Evolutionary conservation across 345 rosid species (phyloP), one percentile per base, ranked within the genome.

Genomic region (Salix caprea): DNA sequence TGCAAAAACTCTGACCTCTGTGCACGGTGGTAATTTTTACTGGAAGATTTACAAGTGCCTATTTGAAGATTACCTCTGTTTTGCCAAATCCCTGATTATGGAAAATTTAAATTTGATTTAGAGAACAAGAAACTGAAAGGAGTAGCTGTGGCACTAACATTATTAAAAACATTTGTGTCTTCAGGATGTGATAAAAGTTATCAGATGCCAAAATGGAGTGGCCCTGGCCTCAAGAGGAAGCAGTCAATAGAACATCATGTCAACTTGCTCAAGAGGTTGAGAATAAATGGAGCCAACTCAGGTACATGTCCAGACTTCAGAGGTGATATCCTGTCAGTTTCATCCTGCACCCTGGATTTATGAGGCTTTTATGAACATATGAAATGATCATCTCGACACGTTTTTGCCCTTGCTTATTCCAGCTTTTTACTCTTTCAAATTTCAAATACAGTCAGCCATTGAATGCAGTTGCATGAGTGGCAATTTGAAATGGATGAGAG

Each of bases 191-290:
- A 58, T 16, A 82, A 75, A 30, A 67, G 62, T 65, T 71, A 74
- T 18, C 66, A 13, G 11, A 61, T 54, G 50, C 54, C 75, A 32
- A 24, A 23, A 60, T 18, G 44, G 61, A 81, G 73, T 19, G 73
- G 77, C 6, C 21, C 71, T 40, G 85, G 86, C 56, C 72, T 67
- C 37, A 91, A 92, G 86, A 90, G 97, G 85, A 87, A 85, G 79
- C 81, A 84, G 7, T 52, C 77, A 52, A 28, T 74, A 74, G 89
- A 86, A 78, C 85, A 88, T 5, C 21, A 52, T 68, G 72, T 78
- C 21, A 67, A 62, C 48, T 84, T 83, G 15, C 77, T 78, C 62
- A 88, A 90, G 90, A 92, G 83, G 84, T 80, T 82, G n/a, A 94
- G 81, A 84, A 82, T 78, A 62, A 81, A 77, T 62, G 89, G 84